Base-by-base conservation (phyloP, 176 grass and related monocot species). In the maize (Zea mays) region DNA sequence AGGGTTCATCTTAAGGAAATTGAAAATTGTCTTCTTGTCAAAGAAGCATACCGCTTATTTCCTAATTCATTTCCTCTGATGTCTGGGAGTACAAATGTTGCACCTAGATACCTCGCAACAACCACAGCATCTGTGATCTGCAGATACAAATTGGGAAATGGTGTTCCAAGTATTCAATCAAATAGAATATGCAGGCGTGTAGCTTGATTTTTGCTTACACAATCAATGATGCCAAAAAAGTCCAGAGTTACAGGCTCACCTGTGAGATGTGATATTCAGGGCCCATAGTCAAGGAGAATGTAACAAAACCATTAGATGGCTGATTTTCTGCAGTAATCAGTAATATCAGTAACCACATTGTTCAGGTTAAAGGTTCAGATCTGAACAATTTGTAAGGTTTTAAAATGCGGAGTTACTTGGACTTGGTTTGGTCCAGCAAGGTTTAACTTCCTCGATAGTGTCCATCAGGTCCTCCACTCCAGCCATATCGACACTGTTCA, bases 81-180 rank as follows among this genome's bases (percentile, higher is more conserved):
- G 46, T 89, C 90, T 72, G 96, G 96, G 49, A 99, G 87, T 62
- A 99, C 92, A 60, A 99, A 87, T 57, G 90, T 76, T 6, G 96
- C 96, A 68, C 87, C 92, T 63, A 99, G 71, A 81, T 92, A 78
- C 70, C 89, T 99, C 72, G 89, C 85, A 74, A 99, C 85, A 62
- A 95, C 89, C 51, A 95, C 90, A 20, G 96, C 96, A 92, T 95
- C 90, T 60, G 96, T 72, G 37, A 99, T 81, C 96, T 99, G 83
- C 73, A 73, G 16, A 76, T 46, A 5, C 51, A 51, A 84, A 56
- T 74, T 74, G 47, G 56, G 27, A 40, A 52, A 62, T 15, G 72
- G 10, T 41, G 38, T 66, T 72, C 62, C 8, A 69, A 12, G 69
- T 54, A 73, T 57, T 50, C 17, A 47, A 8, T 39, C 66, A 67